Evolutionary conservation across 768 basidiomycete species (phyloP), one percentile per base, ranked within the genome.

Genomic region (Hortiboletus flavorubellus): DNA sequence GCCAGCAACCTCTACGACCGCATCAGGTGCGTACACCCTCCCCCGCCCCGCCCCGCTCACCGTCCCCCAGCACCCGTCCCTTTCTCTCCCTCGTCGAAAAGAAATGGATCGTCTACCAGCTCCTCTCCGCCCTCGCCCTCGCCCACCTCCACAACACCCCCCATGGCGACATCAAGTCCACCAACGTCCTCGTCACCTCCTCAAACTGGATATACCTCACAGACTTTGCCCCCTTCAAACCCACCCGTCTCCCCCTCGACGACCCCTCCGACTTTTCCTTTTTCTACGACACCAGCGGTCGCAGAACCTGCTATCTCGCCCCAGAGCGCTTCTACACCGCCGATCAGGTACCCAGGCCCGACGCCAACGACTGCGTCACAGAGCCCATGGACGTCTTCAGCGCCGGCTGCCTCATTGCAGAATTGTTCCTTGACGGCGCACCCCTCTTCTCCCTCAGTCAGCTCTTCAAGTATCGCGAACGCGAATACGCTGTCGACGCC

Each of bases 321-420:
- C 97, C 97, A 0, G 97, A 99, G 64, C 79, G 97, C 10, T 99
- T 98, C 75, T 98, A 89, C 71, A 84, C 88, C 2, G 82, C 34
- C 9, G 34, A 9, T 8, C 5, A 8, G 34, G 26, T 26, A 5
- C 12, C 34, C 34, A 21, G 21, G 21, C 10, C 68, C 18, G 67
- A 66, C 18, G 85, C 83, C 69, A 74, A 87, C 42, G 89, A 97
- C 56, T 87, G 85, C 2, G 87, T 98, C 26, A 95, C 93, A 1
- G 93, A 99, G 72, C 81, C 89, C 4, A 99, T 99, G 97, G 97
- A 99, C 68, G 89, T 94, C 48, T 99, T 98, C 66, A 93, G 93
- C 59, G 82, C 82, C 1, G 97, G 97, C 23, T 98, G 96, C 68
- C 94, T 98, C 14, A 82, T 98, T 35, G 93, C 94, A 1, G 97